Percentiles rank a stretch among this genome's conserved stretches.
These are phyloP conservation scores for Sextonia rubra DNA, from an alignment of 164 flowering plant species.

Conservation along the genomic window DNA sequence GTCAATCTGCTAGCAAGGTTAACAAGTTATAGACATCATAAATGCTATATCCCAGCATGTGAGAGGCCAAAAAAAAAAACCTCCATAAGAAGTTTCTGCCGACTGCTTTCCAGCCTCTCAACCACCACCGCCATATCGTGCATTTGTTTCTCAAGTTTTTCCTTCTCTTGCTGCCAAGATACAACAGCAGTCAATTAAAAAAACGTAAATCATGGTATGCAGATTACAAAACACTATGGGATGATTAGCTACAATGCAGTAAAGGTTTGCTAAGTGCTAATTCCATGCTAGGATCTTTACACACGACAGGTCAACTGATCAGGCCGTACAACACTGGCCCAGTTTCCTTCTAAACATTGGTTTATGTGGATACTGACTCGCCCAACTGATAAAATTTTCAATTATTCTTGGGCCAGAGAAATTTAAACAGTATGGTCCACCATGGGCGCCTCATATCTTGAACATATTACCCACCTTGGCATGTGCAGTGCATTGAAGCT, in stretches of 20 bases:
- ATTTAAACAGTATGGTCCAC: too few species aligned
- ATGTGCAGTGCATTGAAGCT: neutral
- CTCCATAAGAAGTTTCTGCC: constrained; percentile 89
- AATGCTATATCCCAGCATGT: neutral
- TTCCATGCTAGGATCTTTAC: neutral
- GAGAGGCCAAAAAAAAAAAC: constrained; percentile 19
- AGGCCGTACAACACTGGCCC: too few species aligned
- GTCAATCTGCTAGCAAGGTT: constrained; percentile 60
- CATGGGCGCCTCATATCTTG: too few species aligned
- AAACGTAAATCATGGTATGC: neutral
- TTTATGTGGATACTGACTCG: too few species aligned
- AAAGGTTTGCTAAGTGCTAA: neutral
- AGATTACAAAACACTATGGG: neutral
- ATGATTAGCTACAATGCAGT: neutral
- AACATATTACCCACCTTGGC: too few species aligned
- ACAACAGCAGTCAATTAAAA: constrained; percentile 1
- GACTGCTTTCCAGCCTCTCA: constrained; percentile 83
- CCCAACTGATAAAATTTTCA: too few species aligned
- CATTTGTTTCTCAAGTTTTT: constrained; percentile 83
- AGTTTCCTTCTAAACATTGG: too few species aligned
- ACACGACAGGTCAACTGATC: too few species aligned
- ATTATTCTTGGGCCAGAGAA: too few species aligned
- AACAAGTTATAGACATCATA: neutral
- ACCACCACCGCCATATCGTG: constrained; percentile 93
- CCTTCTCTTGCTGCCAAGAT: constrained; percentile 70